A percentile compares a stretch with the other conserved stretches of the same genome.
Conservation (phyloP, 768 basidiomycete species). For the Galerina marginata region DNA sequence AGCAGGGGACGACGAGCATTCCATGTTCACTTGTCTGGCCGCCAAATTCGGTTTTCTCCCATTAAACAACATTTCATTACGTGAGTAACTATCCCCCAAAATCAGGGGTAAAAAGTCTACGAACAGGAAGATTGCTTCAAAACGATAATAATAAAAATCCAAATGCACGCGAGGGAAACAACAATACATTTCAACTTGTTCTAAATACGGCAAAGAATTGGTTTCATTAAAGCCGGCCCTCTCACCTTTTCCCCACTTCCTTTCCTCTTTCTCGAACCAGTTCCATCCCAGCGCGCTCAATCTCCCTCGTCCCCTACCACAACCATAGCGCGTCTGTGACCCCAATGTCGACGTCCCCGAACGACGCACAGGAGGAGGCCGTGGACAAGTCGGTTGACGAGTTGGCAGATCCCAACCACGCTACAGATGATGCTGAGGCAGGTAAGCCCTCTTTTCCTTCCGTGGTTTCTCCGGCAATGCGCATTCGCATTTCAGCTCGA, state of each 20-base stretch:
- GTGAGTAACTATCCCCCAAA: slow-evolving; percentile 57
- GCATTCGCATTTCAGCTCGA: slow-evolving; percentile 26
- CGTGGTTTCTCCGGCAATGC: slow-evolving; percentile 35
- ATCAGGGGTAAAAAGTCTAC: slow-evolving; percentile 60
- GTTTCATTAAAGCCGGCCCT: slow-evolving; percentile 78
- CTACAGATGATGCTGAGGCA: slow-evolving; percentile 42
- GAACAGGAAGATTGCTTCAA: slow-evolving; percentile 47
- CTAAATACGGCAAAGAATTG: slow-evolving; percentile 74
- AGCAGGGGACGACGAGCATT: slow-evolving; percentile 20
- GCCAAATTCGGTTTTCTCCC: slow-evolving; percentile 43
- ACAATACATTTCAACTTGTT: slow-evolving; percentile 66
- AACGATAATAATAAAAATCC: slow-evolving; percentile 51
- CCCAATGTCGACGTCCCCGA: slow-evolving; percentile 67
- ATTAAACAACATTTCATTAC: slow-evolving; percentile 50
- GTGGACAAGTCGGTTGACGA: slow-evolving; percentile 65
- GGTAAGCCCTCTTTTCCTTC: slow-evolving; percentile 39
- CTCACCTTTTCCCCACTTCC: slow-evolving; percentile 64
- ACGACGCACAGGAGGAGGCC: slow-evolving; percentile 54
- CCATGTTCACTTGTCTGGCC: slow-evolving; percentile 30
- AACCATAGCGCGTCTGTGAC: slow-evolving; percentile 33
- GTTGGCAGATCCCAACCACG: slow-evolving; percentile 51
- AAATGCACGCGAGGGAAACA: slow-evolving; percentile 44
- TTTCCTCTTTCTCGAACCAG: slow-evolving; percentile 50
- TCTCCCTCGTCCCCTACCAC: slow-evolving; percentile 31
- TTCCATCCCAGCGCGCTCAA: slow-evolving; percentile 35